These are phyloP conservation scores for Neurospora sp. DNA, from an alignment of 495 filamentous ascomycete species.

Conservation along the genomic window DNA sequence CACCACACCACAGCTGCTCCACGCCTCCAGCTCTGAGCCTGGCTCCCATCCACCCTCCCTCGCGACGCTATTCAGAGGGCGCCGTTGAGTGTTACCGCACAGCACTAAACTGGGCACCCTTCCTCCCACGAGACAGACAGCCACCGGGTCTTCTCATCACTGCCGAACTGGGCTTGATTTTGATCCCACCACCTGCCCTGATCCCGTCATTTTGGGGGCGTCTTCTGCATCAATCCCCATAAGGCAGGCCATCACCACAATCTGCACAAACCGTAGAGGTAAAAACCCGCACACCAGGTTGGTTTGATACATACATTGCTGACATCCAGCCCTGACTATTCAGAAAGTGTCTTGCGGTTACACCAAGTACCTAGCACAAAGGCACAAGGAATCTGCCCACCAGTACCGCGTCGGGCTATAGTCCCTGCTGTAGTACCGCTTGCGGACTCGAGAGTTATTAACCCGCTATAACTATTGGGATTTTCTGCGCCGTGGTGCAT, in stretches of 20 bases:
- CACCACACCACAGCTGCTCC: not conserved
- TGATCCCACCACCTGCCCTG: not conserved
- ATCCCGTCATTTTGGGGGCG: not conserved
- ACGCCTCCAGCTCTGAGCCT: not conserved
- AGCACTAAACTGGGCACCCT: no score
- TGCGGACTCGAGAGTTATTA: not conserved
- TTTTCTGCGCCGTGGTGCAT: not conserved
- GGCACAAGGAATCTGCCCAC: not conserved
- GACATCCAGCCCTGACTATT: not conserved
- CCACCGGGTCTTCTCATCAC: not conserved
- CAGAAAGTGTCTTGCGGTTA: not conserved
- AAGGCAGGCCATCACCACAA: not conserved
- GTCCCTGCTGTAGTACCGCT: not conserved
- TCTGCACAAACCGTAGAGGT: not conserved
- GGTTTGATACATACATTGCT: not conserved
- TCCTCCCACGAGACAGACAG: not conserved
- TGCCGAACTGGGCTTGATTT: not conserved
- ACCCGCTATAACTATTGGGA: not conserved
- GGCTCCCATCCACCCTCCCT: not conserved
- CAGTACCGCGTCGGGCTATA: no score
- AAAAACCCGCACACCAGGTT: not conserved
- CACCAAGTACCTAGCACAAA: not conserved
- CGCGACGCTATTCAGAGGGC: not conserved
- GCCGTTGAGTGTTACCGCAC: not conserved
- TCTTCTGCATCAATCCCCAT: not conserved